Evolutionary conservation across 1,284 basidiomycete species (phyloP).

Genomic region (Lignosus rhinocerotis): DNA sequence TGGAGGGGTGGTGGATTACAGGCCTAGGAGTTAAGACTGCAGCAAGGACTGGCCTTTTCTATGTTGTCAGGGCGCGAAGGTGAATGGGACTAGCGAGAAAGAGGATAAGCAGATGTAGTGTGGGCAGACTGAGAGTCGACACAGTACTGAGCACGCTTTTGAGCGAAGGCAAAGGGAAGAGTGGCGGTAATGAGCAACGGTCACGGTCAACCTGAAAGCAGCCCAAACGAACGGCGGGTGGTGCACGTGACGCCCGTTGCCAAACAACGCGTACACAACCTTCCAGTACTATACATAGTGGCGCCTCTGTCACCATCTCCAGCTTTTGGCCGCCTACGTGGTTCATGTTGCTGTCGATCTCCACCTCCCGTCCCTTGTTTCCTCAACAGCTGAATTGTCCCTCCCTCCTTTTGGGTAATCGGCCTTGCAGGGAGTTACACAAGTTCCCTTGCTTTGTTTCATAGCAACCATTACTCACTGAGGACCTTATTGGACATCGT

Average conservation of each 20-base stretch:
- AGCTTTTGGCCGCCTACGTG: slow-evolving; percentile 4
- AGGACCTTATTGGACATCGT: neutral
- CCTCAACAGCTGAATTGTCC: neutral
- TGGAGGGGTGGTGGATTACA: slow-evolving; percentile 10
- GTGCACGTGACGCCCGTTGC: slow-evolving; percentile 9
- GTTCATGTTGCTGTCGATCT: slow-evolving; percentile 1
- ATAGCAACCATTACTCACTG: neutral
- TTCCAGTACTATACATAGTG: no score
- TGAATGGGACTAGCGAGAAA: no score
- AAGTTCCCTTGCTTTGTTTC: neutral
- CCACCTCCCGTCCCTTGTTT: neutral
- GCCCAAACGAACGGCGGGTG: slow-evolving; percentile 7
- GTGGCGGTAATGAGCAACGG: neutral
- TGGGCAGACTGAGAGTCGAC: no score
- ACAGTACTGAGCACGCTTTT: neutral
- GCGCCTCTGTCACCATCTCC: no score
- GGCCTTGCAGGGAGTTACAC: no score
- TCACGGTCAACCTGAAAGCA: neutral
- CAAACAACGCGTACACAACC: slow-evolving; percentile 17
- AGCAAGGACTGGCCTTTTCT: no score
- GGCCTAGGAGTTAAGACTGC: no score
- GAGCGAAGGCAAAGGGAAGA: neutral
- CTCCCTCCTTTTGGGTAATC: neutral
- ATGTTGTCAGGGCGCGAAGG: no score
- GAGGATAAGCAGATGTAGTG: no score